phyloP scores from a whole-genome alignment of 2,329 filamentous ascomycete genomes.

The Epichloe sp. region DNA sequence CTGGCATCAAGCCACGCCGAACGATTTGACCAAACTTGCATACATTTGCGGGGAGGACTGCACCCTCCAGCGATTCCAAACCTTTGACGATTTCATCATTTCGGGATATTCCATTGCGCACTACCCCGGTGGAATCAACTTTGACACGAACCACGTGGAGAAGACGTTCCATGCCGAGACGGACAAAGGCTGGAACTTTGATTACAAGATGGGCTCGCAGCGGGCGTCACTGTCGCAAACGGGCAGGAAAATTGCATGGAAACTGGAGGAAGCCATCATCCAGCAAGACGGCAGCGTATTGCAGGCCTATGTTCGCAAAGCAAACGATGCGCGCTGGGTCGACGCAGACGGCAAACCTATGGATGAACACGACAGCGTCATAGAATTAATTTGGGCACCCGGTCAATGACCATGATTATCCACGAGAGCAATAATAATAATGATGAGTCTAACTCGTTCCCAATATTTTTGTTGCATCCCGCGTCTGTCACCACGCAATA shows the following conservation, averaged over 20 bases:
- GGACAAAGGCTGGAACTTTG: constrained; percentile 33
- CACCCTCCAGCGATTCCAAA: constrained; percentile 43
- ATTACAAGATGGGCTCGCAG: constrained; percentile 36
- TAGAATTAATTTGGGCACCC: constrained; percentile 43
- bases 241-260: constrained; percentile 38
- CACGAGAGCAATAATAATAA: no score
- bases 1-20: constrained; percentile 41
- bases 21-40: constrained; percentile 41
- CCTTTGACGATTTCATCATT: constrained; percentile 38
- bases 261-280: constrained; percentile 33
- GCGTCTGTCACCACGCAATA: no score
- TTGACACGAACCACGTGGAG: constrained; percentile 36
- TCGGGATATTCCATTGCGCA: constrained; percentile 46
- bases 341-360: constrained; percentile 30
- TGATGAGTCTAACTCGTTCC: no score
- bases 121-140: constrained; percentile 37
- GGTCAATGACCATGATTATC: no score
- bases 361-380: constrained; percentile 37
- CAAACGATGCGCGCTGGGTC: constrained; percentile 39
- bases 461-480: no score
- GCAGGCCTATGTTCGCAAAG: constrained; percentile 38
- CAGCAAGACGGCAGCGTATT: constrained; percentile 34
- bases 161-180: constrained; percentile 35
- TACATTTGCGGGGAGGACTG: constrained; percentile 35
- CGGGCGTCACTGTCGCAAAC: constrained; percentile 31